Evolutionary conservation across 106 monocot species (phyloP).

Genomic region (Allium fistulosum): DNA sequence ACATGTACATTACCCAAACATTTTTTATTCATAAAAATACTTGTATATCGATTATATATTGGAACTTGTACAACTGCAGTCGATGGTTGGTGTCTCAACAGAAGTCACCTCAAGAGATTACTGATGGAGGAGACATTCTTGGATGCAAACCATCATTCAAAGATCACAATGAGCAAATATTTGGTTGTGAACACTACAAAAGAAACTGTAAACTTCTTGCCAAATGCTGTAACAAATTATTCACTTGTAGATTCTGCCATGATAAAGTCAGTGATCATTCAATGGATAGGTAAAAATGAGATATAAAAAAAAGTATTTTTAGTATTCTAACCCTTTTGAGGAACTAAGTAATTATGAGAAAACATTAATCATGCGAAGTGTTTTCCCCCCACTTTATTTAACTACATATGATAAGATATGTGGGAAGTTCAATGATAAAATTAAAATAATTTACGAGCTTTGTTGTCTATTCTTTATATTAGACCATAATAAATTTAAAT

Average conservation of each 20-base stretch:
- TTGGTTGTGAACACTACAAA: constrained; percentile 92
- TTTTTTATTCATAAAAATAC: background rate
- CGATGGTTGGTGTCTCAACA: constrained; percentile 93
- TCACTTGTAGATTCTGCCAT: constrained; percentile 91
- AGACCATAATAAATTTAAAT: background rate
- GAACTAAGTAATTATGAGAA: background rate
- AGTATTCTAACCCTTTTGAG: background rate
- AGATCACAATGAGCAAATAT: constrained; percentile 56
- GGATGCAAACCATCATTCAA: constrained; percentile 69
- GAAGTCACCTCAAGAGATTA: constrained; percentile 64
- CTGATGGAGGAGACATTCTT: constrained; percentile 26
- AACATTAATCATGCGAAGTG: too few relatives aligned
- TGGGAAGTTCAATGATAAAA: background rate
- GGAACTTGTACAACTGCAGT: constrained; percentile 17
- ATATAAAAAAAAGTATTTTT: background rate
- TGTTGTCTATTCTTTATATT: background rate
- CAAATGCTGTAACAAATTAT: constrained; percentile 84
- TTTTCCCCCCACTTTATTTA: background rate
- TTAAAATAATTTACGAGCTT: background rate
- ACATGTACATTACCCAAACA: background rate
- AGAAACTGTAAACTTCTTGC: constrained; percentile 89
- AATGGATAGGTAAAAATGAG: constrained; percentile 66
- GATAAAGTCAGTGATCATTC: constrained; percentile 93
- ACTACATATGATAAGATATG: background rate
- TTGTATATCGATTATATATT: background rate